A percentile compares a stretch with the other conserved stretches of the same genome.
These are phyloP conservation scores for Aeminium ludgeri DNA, from an alignment of 495 filamentous ascomycete species.

Conservation along the genomic window DNA sequence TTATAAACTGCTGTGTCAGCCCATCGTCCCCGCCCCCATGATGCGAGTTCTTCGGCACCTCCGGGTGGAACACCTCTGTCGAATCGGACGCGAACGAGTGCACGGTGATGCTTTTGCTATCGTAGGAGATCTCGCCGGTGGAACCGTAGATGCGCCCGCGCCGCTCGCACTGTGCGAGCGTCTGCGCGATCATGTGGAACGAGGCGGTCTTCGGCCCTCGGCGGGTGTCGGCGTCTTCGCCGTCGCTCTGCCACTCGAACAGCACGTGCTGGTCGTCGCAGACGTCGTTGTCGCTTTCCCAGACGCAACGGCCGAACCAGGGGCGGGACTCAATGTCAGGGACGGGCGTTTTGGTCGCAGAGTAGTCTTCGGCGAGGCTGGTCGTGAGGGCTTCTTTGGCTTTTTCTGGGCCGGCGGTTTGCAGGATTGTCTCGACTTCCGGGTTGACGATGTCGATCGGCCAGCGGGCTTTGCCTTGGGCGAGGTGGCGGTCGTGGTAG, in stretches of 20 bases:
- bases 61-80: slow-evolving; percentile 36
- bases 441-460: slow-evolving; percentile 75
- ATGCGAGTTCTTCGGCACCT: slow-evolving; percentile 32
- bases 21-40: slow-evolving; percentile 86
- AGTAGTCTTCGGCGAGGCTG: slow-evolving; percentile 53
- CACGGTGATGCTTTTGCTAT: slow-evolving; percentile 46
- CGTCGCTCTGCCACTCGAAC: slow-evolving; percentile 52
- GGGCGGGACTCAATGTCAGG: slow-evolving; percentile 40
- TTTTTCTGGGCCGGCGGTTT: slow-evolving; percentile 21
- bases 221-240: slow-evolving; percentile 23
- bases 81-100: slow-evolving; percentile 44
- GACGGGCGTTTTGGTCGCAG: slow-evolving; percentile 28
- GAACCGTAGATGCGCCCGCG: slow-evolving; percentile 73
- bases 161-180: slow-evolving; percentile 69
- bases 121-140: slow-evolving; percentile 68
- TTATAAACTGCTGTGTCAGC: slow-evolving; percentile 59
- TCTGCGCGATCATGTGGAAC: slow-evolving; percentile 88
- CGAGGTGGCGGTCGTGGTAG: slow-evolving; percentile 46
- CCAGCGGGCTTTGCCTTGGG: slow-evolving; percentile 48
- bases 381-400: slow-evolving; percentile 32
- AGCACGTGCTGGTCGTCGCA: slow-evolving; percentile 84
- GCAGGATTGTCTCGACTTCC: slow-evolving; percentile 63
- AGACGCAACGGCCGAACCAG: slow-evolving; percentile 93
- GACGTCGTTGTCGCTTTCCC: slow-evolving; percentile 77
- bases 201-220: slow-evolving; percentile 60